Evolutionary conservation across 371 early-diverging fungal genomes (phyloP), one percentile per base, ranked within the genome.

Genomic region (Funneliformis caledonium): DNA sequence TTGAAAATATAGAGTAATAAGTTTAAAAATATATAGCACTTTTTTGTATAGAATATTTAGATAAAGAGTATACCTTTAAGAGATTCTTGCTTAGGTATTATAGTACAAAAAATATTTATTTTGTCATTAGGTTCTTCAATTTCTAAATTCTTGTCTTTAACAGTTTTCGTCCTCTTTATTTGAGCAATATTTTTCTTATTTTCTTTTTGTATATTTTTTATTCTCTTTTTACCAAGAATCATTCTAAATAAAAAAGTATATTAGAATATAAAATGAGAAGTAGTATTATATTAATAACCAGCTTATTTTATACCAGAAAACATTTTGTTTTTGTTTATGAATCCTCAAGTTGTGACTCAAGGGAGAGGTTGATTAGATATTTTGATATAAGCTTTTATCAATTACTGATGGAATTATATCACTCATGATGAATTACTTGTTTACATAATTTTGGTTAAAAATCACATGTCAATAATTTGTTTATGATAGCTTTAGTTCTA

Each of bases 31-130:
- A 70, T 33, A n/a, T 43, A 4, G 56, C 4, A 56, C 56, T 56
- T 56, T 70, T 70, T 43, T 70, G 70, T 42, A 70, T 47, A 70
- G 19, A 45, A 70, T 70, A 47, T 70, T 70, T 70, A 70, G 70
- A 16, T 42, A 70, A 70, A 70, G 70, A 47, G 70, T 14, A 70
- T 70, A 70, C 70, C 9, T 70, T 69, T 4, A 3, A 69, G 43
- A 33, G 70, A 43, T 69, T 69, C 70, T 70, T 0, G 19, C 11
- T 70, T 70, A 37, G 16, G 70, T 70, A 19, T 45, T 42, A 45
- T 45, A 19, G 70, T 43, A 16, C 70, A 70, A 1, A 70, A 37
- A 42, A 22, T 37, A 16, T 70, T 45, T 70, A 42, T 70, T 37
- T 16, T 45, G 26, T 70, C 70, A 45, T 70, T 16, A 12, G 70